Base-by-base conservation (phyloP, 371 early-diverging fungal genomes). In the Rhizopus sp. region DNA sequence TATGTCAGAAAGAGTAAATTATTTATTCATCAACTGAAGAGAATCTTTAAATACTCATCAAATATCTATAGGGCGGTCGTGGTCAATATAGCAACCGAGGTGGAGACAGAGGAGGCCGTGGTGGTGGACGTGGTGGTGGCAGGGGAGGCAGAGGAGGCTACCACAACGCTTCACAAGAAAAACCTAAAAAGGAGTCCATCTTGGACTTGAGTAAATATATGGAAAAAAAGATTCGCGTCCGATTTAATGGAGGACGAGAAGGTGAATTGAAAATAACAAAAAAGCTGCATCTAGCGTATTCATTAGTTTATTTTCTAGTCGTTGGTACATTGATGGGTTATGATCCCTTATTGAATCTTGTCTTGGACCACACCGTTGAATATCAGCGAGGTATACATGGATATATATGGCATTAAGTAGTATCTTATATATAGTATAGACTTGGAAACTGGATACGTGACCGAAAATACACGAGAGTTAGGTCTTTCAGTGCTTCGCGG, bases 231-330 rank as follows among this genome's bases (percentile, higher is more conserved):
- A 86, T 97, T 46, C 86, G 88, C 33, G 95, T 95, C 50, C 91
- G 95, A 82, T 96, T 93, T 74, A 88, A 83, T 50, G 96, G 94
- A 31, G 96, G 95, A n/a, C 85, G 97, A 46, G 95, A 95, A 88
- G 95, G 97, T 95, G 60, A 45, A 3, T 23, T 23, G 23, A 23
- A 38, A 15, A 49, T 0, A 7, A 46, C 7, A 7, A 35, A 41
- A 42, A 39, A 13, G 29, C 10, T 42, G 12, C 33, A 37, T 46
- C 10, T 30, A 38, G 16, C 0, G 7, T 16, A 32, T 32, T 32
- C 34, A 35, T 45, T 50, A 15, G 33, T 29, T 31, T 37, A 29
- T 7, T 38, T 13, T 48, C 6, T 69, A 95, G 98, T 96, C 39
- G 83, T 87, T 29, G 97, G 98, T 53, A 80, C 83, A 9, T 82